Evolutionary conservation across 345 rosid species (phyloP).

Genomic region (Physaria fendleri): DNA sequence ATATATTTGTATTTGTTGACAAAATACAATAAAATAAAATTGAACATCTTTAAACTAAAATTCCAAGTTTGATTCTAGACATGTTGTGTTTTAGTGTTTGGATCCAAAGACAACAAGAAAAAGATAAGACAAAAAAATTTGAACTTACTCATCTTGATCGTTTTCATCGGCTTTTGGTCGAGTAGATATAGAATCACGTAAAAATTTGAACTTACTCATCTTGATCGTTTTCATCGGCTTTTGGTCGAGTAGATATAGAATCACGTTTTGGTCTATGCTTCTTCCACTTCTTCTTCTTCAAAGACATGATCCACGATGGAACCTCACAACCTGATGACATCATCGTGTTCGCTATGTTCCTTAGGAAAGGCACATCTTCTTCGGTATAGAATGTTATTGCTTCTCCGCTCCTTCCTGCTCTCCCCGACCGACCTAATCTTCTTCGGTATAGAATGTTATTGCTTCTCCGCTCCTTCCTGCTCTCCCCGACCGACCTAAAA

Average conservation of each 20-base stretch:
- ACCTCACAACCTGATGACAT: constrained; percentile 85
- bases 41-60: too few relatives aligned
- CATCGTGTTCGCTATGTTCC: constrained; percentile 85
- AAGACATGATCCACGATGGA: constrained; percentile 71
- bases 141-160: constrained; percentile 7
- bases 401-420: constrained; percentile 93
- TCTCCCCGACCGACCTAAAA: constrained; percentile 72
- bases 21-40: too few relatives aligned
- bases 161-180: constrained; percentile 41
- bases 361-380: constrained; percentile 63
- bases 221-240: constrained; percentile 26
- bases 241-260: constrained; percentile 58
- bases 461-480: constrained; percentile 94
- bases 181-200: constrained; percentile 66
- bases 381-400: constrained; percentile 79
- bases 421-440: constrained; percentile 74
- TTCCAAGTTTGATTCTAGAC: background rate
- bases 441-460: constrained; percentile 73
- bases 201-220: constrained; percentile 9
- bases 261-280: constrained; percentile 75
- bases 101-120: background rate
- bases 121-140: background rate
- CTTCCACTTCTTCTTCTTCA: constrained; percentile 71
- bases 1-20: too few relatives aligned
- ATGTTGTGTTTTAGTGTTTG: too few relatives aligned